These are phyloP conservation scores for Trametes maxima DNA, from an alignment of 768 basidiomycete species.

Conservation along the genomic window DNA sequence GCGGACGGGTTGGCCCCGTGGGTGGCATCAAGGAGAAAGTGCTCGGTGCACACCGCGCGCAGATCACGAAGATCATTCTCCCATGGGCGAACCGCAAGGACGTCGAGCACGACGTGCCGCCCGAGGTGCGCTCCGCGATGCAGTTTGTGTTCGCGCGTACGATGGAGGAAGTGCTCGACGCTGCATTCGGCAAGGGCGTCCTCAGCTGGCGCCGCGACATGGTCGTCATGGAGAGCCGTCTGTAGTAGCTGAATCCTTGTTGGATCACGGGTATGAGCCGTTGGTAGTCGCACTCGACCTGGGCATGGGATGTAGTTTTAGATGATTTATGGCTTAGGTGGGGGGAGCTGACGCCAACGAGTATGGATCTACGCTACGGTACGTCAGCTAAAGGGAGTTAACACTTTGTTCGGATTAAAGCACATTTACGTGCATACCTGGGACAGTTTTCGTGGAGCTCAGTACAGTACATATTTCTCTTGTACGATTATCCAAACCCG, in stretches of 20 bases:
- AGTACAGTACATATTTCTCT: too few species aligned
- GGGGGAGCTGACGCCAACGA: too few species aligned
- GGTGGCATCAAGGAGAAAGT: conserved; percentile 94
- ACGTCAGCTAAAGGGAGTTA: too few species aligned
- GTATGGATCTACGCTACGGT: too few species aligned
- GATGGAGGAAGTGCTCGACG: conserved; percentile 79
- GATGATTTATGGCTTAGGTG: too few species aligned
- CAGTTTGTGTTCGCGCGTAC: conserved; percentile 82
- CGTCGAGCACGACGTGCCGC: conserved; percentile 81
- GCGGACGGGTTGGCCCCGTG: conserved; percentile 80
- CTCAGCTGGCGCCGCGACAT: conserved; percentile 64
- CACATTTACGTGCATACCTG: too few species aligned
- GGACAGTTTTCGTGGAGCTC: too few species aligned
- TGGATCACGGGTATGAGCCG: too few species aligned
- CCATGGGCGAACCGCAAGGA: conserved; percentile 87
- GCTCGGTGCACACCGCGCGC: conserved; percentile 86
- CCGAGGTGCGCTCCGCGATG: conserved; percentile 72
- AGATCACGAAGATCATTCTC: conserved; percentile 80
- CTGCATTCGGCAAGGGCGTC: conserved; percentile 74
- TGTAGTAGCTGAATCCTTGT: conserved; percentile 38
- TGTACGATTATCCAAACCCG: too few species aligned
- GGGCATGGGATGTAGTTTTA: background rate
- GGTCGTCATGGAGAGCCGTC: conserved; percentile 54
- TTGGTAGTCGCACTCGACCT: too few species aligned
- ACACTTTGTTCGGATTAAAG: too few species aligned